Conservation (phyloP, 2,329 filamentous ascomycete genomes). For the Colletotrichum sp. region DNA sequence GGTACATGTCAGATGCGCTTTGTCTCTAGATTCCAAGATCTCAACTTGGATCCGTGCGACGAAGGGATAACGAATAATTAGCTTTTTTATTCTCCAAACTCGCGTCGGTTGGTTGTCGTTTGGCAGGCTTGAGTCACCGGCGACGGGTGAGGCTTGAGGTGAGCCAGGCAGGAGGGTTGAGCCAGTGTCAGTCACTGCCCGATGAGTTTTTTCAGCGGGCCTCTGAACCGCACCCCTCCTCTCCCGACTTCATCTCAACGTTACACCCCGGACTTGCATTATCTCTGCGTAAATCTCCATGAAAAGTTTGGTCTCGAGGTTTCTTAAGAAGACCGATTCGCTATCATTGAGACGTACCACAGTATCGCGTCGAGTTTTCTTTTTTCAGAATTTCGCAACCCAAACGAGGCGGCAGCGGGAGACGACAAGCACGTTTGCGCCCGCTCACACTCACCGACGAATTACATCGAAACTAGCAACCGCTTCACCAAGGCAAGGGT, state of each 20-base stretch:
- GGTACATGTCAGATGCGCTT: neutral
- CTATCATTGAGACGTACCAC: neutral
- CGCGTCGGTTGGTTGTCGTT: neutral
- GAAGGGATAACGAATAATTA: neutral
- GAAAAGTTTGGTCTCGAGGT: neutral
- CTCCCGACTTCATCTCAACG: constrained; percentile 27
- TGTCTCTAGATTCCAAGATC: neutral
- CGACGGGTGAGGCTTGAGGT: neutral
- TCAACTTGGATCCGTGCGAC: neutral
- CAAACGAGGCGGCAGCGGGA: neutral
- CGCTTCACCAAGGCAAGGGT: neutral
- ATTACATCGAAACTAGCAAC: constrained; percentile 70
- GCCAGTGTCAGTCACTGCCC: neutral
- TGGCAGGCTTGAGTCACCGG: neutral
- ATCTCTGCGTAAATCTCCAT: neutral
- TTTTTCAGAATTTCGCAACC: neutral
- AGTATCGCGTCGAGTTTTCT: neutral
- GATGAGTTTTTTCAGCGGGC: neutral
- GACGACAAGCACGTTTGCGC: neutral
- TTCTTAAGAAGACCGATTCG: neutral
- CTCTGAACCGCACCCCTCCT: constrained; percentile 26
- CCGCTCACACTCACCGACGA: constrained; percentile 73
- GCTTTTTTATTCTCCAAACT: neutral
- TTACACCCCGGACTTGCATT: neutral
- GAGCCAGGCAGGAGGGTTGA: neutral